Base-by-base conservation (phyloP, 305 asterid species). In the Fraxinus platypoda region DNA sequence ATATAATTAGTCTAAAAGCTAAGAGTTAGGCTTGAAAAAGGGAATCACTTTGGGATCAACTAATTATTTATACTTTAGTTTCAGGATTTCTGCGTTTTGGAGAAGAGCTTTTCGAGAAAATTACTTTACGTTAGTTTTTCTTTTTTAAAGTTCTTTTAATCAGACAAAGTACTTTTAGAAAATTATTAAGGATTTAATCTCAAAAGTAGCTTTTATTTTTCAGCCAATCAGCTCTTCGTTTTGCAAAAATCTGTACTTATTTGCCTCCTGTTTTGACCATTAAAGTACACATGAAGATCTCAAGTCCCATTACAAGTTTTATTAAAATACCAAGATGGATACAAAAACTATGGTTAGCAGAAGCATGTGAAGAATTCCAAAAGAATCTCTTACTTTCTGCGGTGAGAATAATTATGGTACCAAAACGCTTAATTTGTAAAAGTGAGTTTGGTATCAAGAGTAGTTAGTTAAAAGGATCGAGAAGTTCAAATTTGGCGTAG, bases 311-410 rank as follows among this genome's bases (percentile, higher is more conserved):
- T 25, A 37, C n/a, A 80, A 82, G 80, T 54, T 64, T n/a, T 71
- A 62, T 8, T 31, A 21, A 17, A 66, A 71, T 5, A 77, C 31
- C 37, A 71, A 21, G 77, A 82, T 33, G 21, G 30, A 62, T 75
- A 80, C 78, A 81, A 84, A 79, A 68, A 37, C 21, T 19, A 0
- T 71, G 76, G 78, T 86, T 84, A 80, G 87, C 81, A 77, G 57
- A 75, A 64, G 87, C 92, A 86, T 84, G 94, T 86, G 92, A 81
- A 66, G 49, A 75, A 85, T 86, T 81, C 78, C 84, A 78, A 80
- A 85, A 86, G 90, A 92, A 90, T 92, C 91, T 92, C 91, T 82
- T 83, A 85, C 88, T 84, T 74, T 83, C 19, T 75, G 81, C 83
- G 81, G 85, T 81, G 76, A 74, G 76, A 49, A 43, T 43, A 43